Conservation (phyloP, 345 rosid genomes). For the Fremontodendron californicum region DNA sequence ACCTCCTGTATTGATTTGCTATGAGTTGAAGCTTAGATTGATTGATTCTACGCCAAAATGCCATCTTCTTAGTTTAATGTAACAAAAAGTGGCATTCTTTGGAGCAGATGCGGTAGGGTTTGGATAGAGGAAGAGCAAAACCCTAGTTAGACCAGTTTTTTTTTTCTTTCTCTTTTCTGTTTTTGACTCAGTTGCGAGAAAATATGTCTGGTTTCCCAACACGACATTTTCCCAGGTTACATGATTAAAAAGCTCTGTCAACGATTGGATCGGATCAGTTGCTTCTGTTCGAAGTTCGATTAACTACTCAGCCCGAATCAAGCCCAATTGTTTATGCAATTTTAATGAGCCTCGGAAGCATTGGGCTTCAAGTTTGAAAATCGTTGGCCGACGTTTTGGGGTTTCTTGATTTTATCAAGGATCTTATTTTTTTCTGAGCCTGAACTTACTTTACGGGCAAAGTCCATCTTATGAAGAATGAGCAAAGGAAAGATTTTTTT, state of each 20-base stretch:
- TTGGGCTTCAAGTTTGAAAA: background rate
- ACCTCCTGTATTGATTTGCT: conserved; percentile 27
- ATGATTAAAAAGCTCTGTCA: background rate
- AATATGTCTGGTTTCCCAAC: background rate
- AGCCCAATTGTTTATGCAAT: background rate
- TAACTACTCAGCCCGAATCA: background rate
- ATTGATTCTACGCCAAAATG: conserved; percentile 35
- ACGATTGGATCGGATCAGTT: background rate
- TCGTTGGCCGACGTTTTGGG: background rate
- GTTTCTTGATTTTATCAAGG: no score
- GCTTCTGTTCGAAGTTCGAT: background rate
- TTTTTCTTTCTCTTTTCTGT: background rate
- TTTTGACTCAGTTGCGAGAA: background rate
- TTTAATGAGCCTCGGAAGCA: background rate
- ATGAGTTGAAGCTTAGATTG: conserved; percentile 30
- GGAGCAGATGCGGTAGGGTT: background rate
- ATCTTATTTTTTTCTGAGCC: background rate
- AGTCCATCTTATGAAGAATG: no score
- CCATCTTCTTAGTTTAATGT: conserved; percentile 27
- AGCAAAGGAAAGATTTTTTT: no score
- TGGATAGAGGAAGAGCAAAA: background rate
- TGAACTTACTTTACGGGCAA: background rate
- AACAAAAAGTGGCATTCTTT: conserved; percentile 12
- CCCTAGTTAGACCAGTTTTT: background rate
- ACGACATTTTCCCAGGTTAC: background rate